These are phyloP conservation scores for Sphagnum fallax DNA, from an alignment of 228 moss, liverwort and hornwort species.

Conservation along the genomic window DNA sequence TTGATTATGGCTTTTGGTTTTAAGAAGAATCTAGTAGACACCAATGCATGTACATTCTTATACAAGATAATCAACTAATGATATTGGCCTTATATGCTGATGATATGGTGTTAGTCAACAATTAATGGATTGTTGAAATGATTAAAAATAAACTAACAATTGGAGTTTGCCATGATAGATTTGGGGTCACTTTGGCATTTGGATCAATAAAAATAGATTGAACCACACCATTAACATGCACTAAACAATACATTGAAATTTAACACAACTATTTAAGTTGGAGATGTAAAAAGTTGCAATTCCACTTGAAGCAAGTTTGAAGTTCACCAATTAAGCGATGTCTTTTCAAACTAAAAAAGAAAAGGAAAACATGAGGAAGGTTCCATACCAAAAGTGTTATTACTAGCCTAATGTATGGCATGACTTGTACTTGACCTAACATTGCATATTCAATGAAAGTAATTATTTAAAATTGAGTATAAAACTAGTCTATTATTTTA, in stretches of 20 bases:
- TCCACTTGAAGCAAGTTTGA: background rate
- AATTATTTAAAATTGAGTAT: background rate
- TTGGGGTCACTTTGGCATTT: background rate
- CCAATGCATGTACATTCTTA: background rate
- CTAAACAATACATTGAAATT: conserved; percentile 4
- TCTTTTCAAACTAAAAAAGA: background rate
- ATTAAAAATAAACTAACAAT: background rate
- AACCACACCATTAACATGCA: background rate
- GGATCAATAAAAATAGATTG: background rate
- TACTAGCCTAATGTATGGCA: background rate
- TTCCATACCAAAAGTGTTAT: conserved; percentile 2
- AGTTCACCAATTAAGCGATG: background rate
- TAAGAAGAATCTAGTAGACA: background rate
- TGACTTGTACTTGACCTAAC: conserved; percentile 3
- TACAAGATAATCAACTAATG: background rate
- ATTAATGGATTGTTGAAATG: background rate
- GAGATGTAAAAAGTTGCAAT: conserved; percentile 1
- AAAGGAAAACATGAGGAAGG: background rate
- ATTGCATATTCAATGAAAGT: background rate
- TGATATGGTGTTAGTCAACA: background rate
- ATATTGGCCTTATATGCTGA: conserved; percentile 9
- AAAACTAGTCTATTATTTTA: no score
- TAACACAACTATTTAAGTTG: conserved; percentile 2
- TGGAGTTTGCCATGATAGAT: conserved; percentile 1
- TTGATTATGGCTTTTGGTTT: background rate